Percentiles rank a stretch among this genome's conserved stretches.
Conservation (phyloP, 148 eudicot species). For the Suaeda aralocaspica region DNA sequence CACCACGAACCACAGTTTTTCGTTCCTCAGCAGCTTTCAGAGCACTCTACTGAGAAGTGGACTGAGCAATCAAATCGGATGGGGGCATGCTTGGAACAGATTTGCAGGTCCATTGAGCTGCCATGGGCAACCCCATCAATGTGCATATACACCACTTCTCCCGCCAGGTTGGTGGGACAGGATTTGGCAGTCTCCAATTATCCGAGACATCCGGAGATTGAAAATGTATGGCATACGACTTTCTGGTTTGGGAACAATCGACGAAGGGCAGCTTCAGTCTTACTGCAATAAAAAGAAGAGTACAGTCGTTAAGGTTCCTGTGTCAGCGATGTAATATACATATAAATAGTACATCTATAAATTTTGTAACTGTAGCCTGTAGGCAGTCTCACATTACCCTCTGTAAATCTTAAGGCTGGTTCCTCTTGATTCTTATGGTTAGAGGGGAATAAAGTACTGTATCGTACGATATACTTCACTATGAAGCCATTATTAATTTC, state of each 20-base stretch:
- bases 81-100: conserved; percentile 97
- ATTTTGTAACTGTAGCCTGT: conserved; percentile 15
- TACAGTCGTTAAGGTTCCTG: conserved; percentile 21
- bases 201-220: conserved; percentile 62
- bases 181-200: conserved; percentile 82
- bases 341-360: neutral
- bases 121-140: conserved; percentile 57
- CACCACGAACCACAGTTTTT: conserved; percentile 35
- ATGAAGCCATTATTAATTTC: neutral
- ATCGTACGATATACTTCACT: conserved; percentile 1
- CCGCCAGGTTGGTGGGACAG: conserved; percentile 98
- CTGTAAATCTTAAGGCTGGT: conserved; percentile 12
- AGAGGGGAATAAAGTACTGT: conserved; percentile 11
- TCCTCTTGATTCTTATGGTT: conserved; percentile 7
- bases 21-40: conserved; percentile 81
- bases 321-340: conserved; percentile 31
- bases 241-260: conserved; percentile 68
- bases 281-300: conserved; percentile 53
- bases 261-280: conserved; percentile 43
- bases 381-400: conserved; percentile 11
- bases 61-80: conserved; percentile 68
- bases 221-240: conserved; percentile 58
- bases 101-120: conserved; percentile 89
- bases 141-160: conserved; percentile 84
- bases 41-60: conserved; percentile 58